These are phyloP conservation scores for Suillus clintonianus DNA, from an alignment of 768 basidiomycete species.

Conservation along the genomic window DNA sequence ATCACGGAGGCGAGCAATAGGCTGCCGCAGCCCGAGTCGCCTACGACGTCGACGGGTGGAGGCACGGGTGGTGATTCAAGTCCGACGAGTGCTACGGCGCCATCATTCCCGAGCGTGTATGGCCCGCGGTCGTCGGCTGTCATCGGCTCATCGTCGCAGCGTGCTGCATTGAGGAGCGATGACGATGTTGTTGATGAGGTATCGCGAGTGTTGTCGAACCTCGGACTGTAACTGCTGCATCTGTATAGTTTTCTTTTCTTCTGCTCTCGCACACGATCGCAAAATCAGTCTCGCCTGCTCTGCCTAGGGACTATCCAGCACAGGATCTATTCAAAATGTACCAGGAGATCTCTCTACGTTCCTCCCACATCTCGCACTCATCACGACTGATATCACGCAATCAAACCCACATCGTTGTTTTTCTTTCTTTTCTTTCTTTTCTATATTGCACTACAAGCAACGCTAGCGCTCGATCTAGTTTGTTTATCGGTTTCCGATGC, in stretches of 20 bases:
- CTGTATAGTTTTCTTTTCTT: constrained; percentile 6
- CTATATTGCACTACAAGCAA: constrained; percentile 21
- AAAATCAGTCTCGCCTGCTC: constrained; percentile 24
- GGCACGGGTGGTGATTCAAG: constrained; percentile 78
- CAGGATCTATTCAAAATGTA: constrained; percentile 38
- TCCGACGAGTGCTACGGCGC: constrained; percentile 75
- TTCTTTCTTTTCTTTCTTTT: constrained; percentile 25
- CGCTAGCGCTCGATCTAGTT: constrained; percentile 23
- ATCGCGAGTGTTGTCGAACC: constrained; percentile 75
- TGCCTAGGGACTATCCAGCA: constrained; percentile 17
- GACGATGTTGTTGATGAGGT: constrained; percentile 62
- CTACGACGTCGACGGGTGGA: constrained; percentile 71
- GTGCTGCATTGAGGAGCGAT: constrained; percentile 42
- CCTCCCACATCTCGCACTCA: constrained; percentile 2
- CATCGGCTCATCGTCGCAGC: constrained; percentile 46
- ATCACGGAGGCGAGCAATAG: constrained; percentile 70
- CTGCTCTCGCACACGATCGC: constrained; percentile 17
- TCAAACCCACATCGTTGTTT: constrained; percentile 13
- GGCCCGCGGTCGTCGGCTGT: constrained; percentile 58
- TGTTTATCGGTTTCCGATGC: constrained; percentile 12
- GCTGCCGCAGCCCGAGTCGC: constrained; percentile 73
- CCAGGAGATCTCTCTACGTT: constrained; percentile 23
- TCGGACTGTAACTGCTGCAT: constrained; percentile 53
- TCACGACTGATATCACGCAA: constrained; percentile 8
- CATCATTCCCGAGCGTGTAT: constrained; percentile 85